Evolutionary conservation across 108 stramenopile genomes (phyloP), one percentile per base, ranked within the genome.

Genomic region (Mediolabrus comicus): DNA sequence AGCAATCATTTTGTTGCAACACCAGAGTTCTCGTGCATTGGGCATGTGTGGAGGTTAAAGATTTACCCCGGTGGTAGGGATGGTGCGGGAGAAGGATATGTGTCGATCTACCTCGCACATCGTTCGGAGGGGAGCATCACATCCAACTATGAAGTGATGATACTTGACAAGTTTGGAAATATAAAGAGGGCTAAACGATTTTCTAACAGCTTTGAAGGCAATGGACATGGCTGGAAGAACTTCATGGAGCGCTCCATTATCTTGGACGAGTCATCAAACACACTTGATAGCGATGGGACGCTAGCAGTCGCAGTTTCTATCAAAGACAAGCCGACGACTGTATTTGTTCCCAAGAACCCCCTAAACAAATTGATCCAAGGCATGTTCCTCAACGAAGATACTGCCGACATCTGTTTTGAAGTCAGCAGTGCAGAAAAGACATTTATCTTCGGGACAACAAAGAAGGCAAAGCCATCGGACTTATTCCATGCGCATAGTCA

Each of bases 391-490:
- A n/a, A n/a, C n/a, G n/a, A n/a, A n/a, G n/a, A n/a, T n/a, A n/a
- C n/a, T n/a, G n/a, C n/a, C n/a, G n/a, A n/a, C n/a, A n/a, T n/a
- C n/a, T n/a, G n/a, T n/a, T n/a, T n/a, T n/a, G n/a, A n/a, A n/a
- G n/a, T n/a, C n/a, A n/a, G 11, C 11, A 12, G 11, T 11, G 39
- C 11, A 14, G 39, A 12, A 11, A 41, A 14, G 11, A 14, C 11
- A 11, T 11, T 11, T 41, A 14, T 65, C 2, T 57, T 67, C 29
- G 73, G 74, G 43, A 14, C 11, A 60, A 80, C 56, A 62, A 87
- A 82, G 53, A 66, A 64, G 64, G 4, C 65, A 3, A 61, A 66
- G 34, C 27, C 59, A 17, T 11, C 53, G 3, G 69, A 70, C 30
- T 67, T n/a, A 14, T 59, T 41, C 14, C 14, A 41, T 14, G 39